Conservation (phyloP, 305 asterid genomes). For the Rubia balearica region DNA sequence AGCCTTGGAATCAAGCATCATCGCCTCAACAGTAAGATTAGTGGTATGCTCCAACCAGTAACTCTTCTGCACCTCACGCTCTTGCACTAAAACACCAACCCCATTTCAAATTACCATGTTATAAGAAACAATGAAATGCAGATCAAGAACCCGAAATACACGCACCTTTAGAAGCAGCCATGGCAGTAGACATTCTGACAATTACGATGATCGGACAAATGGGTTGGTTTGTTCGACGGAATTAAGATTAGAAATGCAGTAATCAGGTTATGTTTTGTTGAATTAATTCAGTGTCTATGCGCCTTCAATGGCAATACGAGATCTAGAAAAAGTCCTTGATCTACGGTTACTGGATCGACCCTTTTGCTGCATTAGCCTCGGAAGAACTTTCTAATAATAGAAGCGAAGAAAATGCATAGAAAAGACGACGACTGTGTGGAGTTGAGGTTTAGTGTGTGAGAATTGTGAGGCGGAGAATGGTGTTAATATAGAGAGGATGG, state of each 20-base stretch:
- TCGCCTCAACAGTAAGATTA: conserved; percentile 70
- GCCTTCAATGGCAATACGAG: conserved; percentile 89
- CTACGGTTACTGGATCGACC: conserved; percentile 60
- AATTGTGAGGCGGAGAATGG: background rate
- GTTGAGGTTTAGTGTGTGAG: background rate
- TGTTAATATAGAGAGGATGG: background rate
- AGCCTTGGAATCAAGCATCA: conserved; percentile 99
- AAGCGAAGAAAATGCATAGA: background rate
- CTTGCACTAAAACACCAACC: conserved; percentile 38
- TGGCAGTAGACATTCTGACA: conserved; percentile 13
- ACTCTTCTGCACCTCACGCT: conserved; percentile 81
- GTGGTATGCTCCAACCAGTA: conserved; percentile 88
- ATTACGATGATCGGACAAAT: background rate
- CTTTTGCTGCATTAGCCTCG: conserved; percentile 55
- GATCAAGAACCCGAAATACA: background rate
- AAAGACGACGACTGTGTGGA: background rate
- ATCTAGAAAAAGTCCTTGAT: conserved; percentile 83
- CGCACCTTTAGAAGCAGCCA: conserved; percentile 40
- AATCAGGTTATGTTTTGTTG: background rate
- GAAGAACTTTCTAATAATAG: conserved; percentile 2
- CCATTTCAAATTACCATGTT: conserved; percentile 3
- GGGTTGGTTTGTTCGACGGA: background rate
- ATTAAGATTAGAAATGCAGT: background rate
- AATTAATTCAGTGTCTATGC: conserved; percentile 13
- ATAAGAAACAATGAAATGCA: background rate